Evolutionary conservation across 768 basidiomycete species (phyloP).

Genomic region (Lactifluus volemus): DNA sequence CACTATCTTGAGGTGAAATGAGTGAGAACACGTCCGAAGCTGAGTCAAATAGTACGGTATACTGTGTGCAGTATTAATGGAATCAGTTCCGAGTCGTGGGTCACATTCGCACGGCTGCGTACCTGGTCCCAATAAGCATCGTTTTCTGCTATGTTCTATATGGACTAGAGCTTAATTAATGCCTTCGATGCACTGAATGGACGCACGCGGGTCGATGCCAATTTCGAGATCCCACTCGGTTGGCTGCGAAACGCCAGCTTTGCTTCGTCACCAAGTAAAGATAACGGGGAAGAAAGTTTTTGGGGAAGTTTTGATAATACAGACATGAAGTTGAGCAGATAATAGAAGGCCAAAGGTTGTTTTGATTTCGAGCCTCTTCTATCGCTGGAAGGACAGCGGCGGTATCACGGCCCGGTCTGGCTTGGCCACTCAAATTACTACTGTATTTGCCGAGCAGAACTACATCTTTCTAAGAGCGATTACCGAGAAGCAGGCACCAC

Average conservation of each 20-base stretch:
- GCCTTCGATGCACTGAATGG: neutral
- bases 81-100: neutral
- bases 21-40: conserved; percentile 87
- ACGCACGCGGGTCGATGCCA: conserved; percentile 66
- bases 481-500: too few species aligned
- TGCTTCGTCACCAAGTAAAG: conserved; percentile 76
- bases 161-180: neutral
- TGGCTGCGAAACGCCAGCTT: conserved; percentile 86
- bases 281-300: conserved; percentile 64
- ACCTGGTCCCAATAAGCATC: conserved; percentile 93
- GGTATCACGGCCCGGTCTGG: neutral
- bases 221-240: conserved; percentile 67
- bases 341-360: neutral
- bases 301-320: conserved; percentile 71
- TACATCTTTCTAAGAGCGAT: too few species aligned
- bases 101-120: conserved; percentile 17
- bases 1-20: conserved; percentile 5
- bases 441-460: too few species aligned
- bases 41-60: conserved; percentile 78
- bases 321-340: neutral
- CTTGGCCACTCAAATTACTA: too few species aligned
- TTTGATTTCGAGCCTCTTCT: neutral
- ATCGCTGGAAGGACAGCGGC: neutral
- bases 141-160: conserved; percentile 60
- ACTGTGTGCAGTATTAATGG: conserved; percentile 36